phyloP scores from a whole-genome alignment of 2,329 filamentous ascomycete species.

The Calonectria pseudoreteaudii region DNA sequence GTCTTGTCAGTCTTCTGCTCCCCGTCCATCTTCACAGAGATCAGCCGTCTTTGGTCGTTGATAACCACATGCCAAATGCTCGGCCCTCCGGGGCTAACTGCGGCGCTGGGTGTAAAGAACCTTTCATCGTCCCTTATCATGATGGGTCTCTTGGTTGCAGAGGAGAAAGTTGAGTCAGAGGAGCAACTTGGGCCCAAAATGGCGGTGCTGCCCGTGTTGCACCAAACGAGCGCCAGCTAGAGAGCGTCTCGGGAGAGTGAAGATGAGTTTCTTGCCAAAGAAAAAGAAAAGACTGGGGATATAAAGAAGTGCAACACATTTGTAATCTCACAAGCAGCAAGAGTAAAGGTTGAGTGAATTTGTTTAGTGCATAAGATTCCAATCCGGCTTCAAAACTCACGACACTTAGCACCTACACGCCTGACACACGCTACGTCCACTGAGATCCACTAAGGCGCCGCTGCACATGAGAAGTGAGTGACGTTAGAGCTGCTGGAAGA shows the following conservation, averaged over 20 bases:
- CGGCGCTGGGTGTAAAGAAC: slow-evolving; percentile 4
- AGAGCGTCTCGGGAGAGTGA: not conserved
- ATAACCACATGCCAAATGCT: slow-evolving; percentile 45
- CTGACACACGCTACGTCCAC: slow-evolving; percentile 5
- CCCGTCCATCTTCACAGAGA: slow-evolving; percentile 46
- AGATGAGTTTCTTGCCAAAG: not conserved
- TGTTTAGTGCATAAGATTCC: slow-evolving; percentile 9
- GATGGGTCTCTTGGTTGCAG: not conserved
- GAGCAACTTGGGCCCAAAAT: not conserved
- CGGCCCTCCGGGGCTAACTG: slow-evolving; percentile 28
- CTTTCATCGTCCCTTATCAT: slow-evolving; percentile 18
- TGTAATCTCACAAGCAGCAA: not conserved
- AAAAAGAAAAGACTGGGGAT: not conserved
- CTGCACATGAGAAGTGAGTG: slow-evolving; percentile 6
- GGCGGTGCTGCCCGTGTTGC: not conserved
- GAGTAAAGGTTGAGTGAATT: slow-evolving; percentile 9
- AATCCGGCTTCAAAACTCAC: slow-evolving; percentile 12
- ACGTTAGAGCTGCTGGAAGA: not conserved
- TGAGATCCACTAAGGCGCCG: slow-evolving; percentile 6
- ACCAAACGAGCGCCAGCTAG: not conserved
- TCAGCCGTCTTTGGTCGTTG: slow-evolving; percentile 44
- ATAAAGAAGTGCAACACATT: not conserved
- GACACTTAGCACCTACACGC: not conserved
- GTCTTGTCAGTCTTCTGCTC: slow-evolving; percentile 32
- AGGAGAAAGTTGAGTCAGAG: not conserved